phyloP scores from a whole-genome alignment of 768 basidiomycete species.

The Omphalotus guepiniiformis region DNA sequence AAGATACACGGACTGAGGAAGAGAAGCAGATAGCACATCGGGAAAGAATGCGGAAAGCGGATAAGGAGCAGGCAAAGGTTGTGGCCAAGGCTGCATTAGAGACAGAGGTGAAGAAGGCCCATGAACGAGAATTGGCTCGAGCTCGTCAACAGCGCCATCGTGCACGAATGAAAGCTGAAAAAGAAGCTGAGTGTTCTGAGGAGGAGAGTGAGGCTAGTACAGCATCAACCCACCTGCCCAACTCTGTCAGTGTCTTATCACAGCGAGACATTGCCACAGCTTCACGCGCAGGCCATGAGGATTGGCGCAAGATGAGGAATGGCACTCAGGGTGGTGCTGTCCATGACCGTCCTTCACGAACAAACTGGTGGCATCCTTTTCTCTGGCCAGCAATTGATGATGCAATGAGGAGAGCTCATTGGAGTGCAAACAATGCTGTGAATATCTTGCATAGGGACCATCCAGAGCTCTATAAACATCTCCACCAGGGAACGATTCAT shows the following conservation, averaged over 20 bases:
- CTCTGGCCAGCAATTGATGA: conserved; percentile 11
- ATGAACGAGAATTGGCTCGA: background rate
- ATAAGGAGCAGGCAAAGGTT: background rate
- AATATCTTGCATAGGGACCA: background rate
- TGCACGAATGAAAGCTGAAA: background rate
- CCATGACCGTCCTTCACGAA: conserved; percentile 1
- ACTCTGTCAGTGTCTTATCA: background rate
- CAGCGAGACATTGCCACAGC: background rate
- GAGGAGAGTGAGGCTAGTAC: background rate
- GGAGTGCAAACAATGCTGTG: conserved; percentile 1
- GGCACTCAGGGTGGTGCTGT: conserved; percentile 13
- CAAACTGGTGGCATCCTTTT: conserved; percentile 20
- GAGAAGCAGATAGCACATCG: background rate
- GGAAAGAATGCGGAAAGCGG: background rate
- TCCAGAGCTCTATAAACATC: conserved; percentile 5
- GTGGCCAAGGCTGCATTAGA: background rate
- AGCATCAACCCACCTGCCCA: background rate
- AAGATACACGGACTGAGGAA: conserved; percentile 1
- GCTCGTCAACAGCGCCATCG: background rate
- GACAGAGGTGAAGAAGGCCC: background rate
- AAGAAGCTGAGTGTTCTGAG: background rate
- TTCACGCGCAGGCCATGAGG: background rate
- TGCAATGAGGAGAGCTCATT: background rate
- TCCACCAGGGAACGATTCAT: conserved; percentile 2
- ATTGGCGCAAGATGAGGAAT: conserved; percentile 1